phyloP scores from a whole-genome alignment of 177 flowering plant species.

The Vitis hybrid region DNA sequence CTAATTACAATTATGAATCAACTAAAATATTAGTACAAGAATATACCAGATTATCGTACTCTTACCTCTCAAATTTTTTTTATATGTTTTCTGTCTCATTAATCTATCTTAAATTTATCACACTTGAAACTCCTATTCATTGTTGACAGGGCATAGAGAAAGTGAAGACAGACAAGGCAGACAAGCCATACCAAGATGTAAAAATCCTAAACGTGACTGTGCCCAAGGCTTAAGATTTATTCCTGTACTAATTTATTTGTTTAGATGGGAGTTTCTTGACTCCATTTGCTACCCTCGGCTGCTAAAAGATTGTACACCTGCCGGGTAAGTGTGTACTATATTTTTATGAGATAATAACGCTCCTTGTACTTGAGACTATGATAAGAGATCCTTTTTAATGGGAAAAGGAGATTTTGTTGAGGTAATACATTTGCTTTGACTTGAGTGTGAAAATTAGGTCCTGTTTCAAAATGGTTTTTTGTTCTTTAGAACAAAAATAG shows the following conservation, averaged over 20 bases:
- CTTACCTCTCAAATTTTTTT: neutral
- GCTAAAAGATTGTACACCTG: neutral
- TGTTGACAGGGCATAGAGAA: constrained; percentile 80
- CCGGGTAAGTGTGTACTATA: neutral
- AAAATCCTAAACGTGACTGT: constrained; percentile 92
- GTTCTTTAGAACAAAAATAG: too few species aligned
- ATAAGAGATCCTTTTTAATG: neutral
- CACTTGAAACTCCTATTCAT: neutral
- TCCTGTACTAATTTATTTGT: neutral
- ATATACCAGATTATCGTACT: too few species aligned
- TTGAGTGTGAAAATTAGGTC: too few species aligned
- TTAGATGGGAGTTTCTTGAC: neutral
- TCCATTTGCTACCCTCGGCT: neutral
- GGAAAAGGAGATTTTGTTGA: too few species aligned
- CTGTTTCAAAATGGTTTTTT: too few species aligned
- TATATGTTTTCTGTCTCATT: neutral
- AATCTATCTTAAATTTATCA: neutral
- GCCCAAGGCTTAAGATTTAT: constrained; percentile 54
- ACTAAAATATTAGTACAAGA: too few species aligned
- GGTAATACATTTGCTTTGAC: too few species aligned
- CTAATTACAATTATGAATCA: too few species aligned
- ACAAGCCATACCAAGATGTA: constrained; percentile 91
- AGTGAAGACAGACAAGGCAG: constrained; percentile 87
- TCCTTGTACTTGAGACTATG: neutral
- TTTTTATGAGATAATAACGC: neutral